Percentiles rank a stretch among this genome's conserved stretches.
Evolutionary conservation across 2,329 filamentous ascomycete species (phyloP).

Genomic region (Paecilomyces formosus): DNA sequence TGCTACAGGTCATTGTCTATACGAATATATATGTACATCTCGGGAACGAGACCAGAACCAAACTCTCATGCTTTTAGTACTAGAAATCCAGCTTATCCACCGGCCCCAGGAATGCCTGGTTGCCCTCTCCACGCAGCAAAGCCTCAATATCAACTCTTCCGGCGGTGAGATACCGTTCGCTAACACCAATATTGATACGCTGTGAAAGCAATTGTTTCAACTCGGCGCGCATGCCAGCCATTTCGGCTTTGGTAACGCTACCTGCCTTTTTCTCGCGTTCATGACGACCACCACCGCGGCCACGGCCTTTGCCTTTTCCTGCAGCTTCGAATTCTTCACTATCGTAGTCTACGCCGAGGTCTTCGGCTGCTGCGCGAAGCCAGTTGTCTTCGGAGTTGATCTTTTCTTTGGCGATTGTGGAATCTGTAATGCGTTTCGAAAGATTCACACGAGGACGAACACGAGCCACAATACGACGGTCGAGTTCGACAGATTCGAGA

Average conservation of each 20-base stretch:
- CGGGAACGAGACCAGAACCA: background rate
- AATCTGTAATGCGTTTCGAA: slow-evolving; percentile 82
- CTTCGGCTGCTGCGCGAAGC: slow-evolving; percentile 76
- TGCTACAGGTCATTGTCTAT: background rate
- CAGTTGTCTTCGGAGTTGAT: slow-evolving; percentile 75
- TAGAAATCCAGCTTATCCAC: slow-evolving; percentile 41
- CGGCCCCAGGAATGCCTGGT: slow-evolving; percentile 59
- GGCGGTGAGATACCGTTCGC: slow-evolving; percentile 76
- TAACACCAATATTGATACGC: slow-evolving; percentile 80
- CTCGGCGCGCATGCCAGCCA: slow-evolving; percentile 63
- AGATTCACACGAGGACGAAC: slow-evolving; percentile 71
- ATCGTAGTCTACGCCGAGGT: slow-evolving; percentile 90
- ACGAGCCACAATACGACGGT: slow-evolving; percentile 67
- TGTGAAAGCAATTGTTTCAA: slow-evolving; percentile 62
- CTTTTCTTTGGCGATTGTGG: slow-evolving; percentile 78
- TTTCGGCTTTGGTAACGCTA: slow-evolving; percentile 63
- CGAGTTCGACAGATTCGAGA: slow-evolving; percentile 64
- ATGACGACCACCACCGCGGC: slow-evolving; percentile 66
- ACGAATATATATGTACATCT: background rate
- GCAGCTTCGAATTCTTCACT: slow-evolving; percentile 71
- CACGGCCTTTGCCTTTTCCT: slow-evolving; percentile 59
- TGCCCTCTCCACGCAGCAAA: slow-evolving; percentile 57
- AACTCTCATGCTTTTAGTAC: background rate
- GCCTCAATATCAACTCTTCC: slow-evolving; percentile 75
- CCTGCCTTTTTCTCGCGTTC: slow-evolving; percentile 66